These are phyloP conservation scores for Stentor coeruleus DNA, from an alignment of 73 alveolate species.

Conservation along the genomic window DNA sequence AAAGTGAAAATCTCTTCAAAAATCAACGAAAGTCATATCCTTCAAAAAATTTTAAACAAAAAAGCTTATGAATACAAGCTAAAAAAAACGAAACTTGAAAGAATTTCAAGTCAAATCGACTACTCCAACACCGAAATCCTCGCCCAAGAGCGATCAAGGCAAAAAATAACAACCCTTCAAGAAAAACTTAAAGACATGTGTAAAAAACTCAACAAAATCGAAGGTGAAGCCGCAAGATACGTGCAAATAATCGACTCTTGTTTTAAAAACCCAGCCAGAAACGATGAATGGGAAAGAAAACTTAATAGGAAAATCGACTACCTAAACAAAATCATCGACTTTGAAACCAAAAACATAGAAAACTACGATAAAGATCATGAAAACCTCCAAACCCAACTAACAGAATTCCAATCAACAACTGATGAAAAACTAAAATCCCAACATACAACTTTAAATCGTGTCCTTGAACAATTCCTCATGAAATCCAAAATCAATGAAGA, in stretches of 20 bases:
- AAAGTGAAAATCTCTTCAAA: no score
- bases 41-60: background rate
- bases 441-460: conserved; percentile 37
- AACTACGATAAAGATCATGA: conserved; percentile 29
- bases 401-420: conserved; percentile 10
- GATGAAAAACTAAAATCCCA: conserved; percentile 35
- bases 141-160: conserved; percentile 7
- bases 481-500: conserved; percentile 27
- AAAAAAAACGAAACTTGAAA: background rate
- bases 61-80: background rate
- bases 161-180: conserved; percentile 35
- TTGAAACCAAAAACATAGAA: conserved; percentile 30
- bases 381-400: background rate
- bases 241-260: conserved; percentile 39
- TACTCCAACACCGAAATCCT: conserved; percentile 13
- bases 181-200: conserved; percentile 37
- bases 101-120: conserved; percentile 15
- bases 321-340: conserved; percentile 39
- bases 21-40: background rate
- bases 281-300: conserved; percentile 48
- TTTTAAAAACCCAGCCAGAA: conserved; percentile 46
- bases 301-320: conserved; percentile 39
- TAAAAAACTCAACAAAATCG: conserved; percentile 46
- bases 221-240: conserved; percentile 42
- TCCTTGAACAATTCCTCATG: conserved; percentile 31